Conservation (phyloP, 2,329 filamentous ascomycete species). For the Lecanicillium sp. region DNA sequence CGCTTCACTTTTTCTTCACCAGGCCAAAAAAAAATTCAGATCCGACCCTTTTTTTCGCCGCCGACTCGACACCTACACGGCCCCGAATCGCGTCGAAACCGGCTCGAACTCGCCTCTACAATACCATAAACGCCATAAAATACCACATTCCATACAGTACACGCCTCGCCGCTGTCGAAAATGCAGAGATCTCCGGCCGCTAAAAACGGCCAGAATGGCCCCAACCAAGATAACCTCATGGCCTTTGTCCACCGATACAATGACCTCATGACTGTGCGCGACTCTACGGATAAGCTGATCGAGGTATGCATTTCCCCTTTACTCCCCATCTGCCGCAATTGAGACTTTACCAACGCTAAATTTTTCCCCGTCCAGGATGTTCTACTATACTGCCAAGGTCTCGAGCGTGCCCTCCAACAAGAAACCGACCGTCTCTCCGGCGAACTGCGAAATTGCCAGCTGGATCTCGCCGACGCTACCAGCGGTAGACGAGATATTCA, state of each 20-base stretch:
- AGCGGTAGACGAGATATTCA: conserved; percentile 42
- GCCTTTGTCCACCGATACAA: conserved; percentile 8
- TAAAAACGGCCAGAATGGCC: not conserved
- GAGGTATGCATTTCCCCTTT: conserved; percentile 4
- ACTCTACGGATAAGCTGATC: conserved; percentile 7
- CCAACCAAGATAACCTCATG: conserved; percentile 2
- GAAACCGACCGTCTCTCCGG: conserved; percentile 35
- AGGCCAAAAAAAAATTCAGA: no score
- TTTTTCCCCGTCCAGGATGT: conserved; percentile 30
- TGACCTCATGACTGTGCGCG: conserved; percentile 6
- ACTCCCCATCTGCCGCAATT: not conserved
- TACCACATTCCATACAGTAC: no score
- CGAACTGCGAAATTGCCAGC: conserved; percentile 33
- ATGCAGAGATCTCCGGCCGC: no score
- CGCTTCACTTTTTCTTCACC: no score
- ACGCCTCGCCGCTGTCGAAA: no score
- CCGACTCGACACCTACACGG: no score
- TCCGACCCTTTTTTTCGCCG: no score
- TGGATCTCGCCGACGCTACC: conserved; percentile 43
- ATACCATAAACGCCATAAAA: no score
- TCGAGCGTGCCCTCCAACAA: conserved; percentile 33
- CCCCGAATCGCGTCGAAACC: no score
- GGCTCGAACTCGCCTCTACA: no score
- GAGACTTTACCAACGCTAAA: no score
- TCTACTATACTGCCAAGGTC: conserved; percentile 33